Conservation (phyloP, 352 stramenopile species). For the Pythium phragmiticola region DNA sequence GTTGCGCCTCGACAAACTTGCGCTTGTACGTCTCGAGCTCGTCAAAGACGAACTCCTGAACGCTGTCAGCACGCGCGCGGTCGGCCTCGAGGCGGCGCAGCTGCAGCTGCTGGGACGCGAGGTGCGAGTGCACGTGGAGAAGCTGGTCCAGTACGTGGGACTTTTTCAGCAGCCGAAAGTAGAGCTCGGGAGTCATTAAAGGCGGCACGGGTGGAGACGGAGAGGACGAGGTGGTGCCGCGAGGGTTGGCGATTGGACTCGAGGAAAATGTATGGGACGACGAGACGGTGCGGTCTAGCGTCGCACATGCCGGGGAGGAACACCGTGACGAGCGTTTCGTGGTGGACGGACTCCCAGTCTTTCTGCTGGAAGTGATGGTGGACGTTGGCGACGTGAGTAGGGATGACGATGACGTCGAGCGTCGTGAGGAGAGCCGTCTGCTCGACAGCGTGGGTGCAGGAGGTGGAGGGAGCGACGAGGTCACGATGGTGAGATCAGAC, state of each 20-base stretch:
- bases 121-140: slow-evolving; percentile 38
- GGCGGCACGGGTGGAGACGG: slow-evolving; percentile 6
- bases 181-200: slow-evolving; percentile 49
- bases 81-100: slow-evolving; percentile 46
- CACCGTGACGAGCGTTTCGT: slow-evolving; percentile 17
- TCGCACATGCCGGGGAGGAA: slow-evolving; percentile 6
- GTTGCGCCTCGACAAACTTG: slow-evolving; percentile 50
- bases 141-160: slow-evolving; percentile 61
- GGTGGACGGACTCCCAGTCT: background rate
- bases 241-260: background rate
- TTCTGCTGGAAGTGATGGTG: background rate
- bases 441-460: background rate
- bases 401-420: slow-evolving; percentile 5
- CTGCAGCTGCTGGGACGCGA: slow-evolving; percentile 41
- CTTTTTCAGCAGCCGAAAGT: slow-evolving; percentile 72
- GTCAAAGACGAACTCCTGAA: slow-evolving; percentile 48
- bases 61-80: slow-evolving; percentile 44
- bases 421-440: background rate
- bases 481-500: slow-evolving; percentile 13
- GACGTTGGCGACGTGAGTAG: slow-evolving; percentile 13
- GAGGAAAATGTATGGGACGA: background rate
- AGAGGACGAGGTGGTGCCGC: background rate
- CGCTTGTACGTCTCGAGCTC: slow-evolving; percentile 54
- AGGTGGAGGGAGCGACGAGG: slow-evolving; percentile 4
- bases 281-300: slow-evolving; percentile 4